Percentiles rank a stretch among this genome's conserved stretches.
Conservation (phyloP, 2,329 filamentous ascomycete species). For the Fusarium abutilonis region DNA sequence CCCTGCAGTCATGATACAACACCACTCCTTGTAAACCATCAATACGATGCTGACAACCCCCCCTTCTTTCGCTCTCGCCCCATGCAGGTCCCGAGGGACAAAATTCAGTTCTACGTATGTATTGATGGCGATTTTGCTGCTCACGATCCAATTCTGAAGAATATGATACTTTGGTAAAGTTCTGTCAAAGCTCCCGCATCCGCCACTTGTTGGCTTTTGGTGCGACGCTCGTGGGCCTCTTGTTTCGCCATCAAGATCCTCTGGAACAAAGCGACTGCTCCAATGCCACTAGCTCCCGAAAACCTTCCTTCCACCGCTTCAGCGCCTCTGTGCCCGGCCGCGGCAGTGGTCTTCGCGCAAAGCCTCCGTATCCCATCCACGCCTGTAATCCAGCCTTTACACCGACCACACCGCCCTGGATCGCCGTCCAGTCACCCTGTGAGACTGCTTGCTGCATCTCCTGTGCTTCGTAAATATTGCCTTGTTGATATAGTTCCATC, state of each 20-base stretch:
- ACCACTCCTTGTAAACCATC: constrained; percentile 11
- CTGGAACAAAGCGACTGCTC: constrained; percentile 59
- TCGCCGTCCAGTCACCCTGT: constrained; percentile 76
- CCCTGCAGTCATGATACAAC: constrained; percentile 9
- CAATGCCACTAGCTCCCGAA: constrained; percentile 61
- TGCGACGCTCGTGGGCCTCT: constrained; percentile 18
- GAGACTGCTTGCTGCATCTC: constrained; percentile 72
- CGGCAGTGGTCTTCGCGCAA: constrained; percentile 46
- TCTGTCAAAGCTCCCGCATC: constrained; percentile 3
- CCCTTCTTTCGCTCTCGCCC: not conserved
- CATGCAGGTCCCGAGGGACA: constrained; percentile 31
- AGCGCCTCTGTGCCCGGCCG: constrained; percentile 61
- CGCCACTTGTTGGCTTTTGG: constrained; percentile 16
- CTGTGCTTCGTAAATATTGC: constrained; percentile 67
- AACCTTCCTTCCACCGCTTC: constrained; percentile 64
- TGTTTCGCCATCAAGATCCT: constrained; percentile 9
- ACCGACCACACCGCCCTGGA: constrained; percentile 75
- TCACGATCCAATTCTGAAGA: constrained; percentile 1
- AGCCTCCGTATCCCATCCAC: constrained; percentile 75
- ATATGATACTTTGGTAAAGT: not conserved
- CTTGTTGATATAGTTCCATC: constrained; percentile 67
- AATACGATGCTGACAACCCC: constrained; percentile 22
- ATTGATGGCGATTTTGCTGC: not conserved
- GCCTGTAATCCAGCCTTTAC: constrained; percentile 73
- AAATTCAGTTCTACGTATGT: not conserved